Evolutionary conservation across 106 monocot genomes (phyloP), one percentile per base, ranked within the genome.

Genomic region (Vanilla planifolia): DNA sequence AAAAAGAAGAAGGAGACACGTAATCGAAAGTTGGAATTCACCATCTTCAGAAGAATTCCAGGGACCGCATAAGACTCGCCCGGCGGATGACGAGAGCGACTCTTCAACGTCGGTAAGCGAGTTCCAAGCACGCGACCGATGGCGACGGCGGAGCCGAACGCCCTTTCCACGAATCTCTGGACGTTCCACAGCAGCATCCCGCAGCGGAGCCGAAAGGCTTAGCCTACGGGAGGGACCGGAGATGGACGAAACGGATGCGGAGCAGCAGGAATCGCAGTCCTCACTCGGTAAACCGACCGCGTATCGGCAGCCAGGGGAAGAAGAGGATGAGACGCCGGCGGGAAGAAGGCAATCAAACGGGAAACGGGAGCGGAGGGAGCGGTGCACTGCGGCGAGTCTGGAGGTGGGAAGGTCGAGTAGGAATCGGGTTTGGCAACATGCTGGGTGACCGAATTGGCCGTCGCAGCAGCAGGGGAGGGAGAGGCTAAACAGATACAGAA

Each of bases 391-490:
- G 25, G 70, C 40, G 56, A 77, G 45, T 19, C 5, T 52, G 37
- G 11, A 40, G 6, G 23, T 9, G 16, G 69, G 60, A 35, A 14
- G 23, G n/a, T 66, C 52, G 33, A 45, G 36, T 15, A 75, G 73
- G 46, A 79, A 30, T 14, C 53, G 4, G 3, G 17, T 32, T 32
- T 59, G 59, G 20, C 23, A 20, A 21, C 59, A 59, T 8, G 2
- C 15, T 3, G 45, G 55, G 61, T 16, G 51, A 7, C 50, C 67
- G 26, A 61, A 66, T 40, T 15, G 40, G 5, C 60, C 67, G 34
- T 30, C 24, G 70, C 74, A 70, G 60, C 82, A 43, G 69, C 74
- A 92, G 48, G 85, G 85, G 37, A 80, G 71, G 51, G 68, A 34
- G 51, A 83, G 66, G 60, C 77, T 69, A 62, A 83, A 64, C 59